phyloP scores from a whole-genome alignment of 768 basidiomycete species.

The Termitomyces sp. region DNA sequence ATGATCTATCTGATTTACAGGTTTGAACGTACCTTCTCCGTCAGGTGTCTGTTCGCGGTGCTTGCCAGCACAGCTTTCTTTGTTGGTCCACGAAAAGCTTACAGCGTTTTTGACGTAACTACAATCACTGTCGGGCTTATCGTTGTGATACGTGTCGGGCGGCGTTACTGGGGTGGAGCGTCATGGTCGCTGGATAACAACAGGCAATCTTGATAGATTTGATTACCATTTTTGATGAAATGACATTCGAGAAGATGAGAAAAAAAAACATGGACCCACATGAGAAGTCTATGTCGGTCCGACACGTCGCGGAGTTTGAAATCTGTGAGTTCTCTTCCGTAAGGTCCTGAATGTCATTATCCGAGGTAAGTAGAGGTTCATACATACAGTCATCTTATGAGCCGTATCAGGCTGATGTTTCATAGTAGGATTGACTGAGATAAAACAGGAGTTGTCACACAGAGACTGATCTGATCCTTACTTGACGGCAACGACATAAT shows the following conservation, averaged over 20 bases:
- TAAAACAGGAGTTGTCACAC: background rate
- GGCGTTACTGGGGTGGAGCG: constrained; percentile 41
- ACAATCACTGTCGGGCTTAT: constrained; percentile 41
- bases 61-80: constrained; percentile 53
- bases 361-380: background rate
- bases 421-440: background rate
- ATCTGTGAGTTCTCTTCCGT: background rate
- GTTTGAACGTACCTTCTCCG: constrained; percentile 33
- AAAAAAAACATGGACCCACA: background rate
- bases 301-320: constrained; percentile 8
- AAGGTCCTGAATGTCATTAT: background rate
- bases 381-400: no score
- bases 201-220: background rate
- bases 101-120: constrained; percentile 59
- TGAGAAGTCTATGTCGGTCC: background rate
- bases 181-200: constrained; percentile 21
- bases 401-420: background rate
- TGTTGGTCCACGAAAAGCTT: constrained; percentile 62
- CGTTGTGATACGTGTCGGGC: constrained; percentile 41
- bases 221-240: background rate
- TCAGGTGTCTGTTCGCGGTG: constrained; percentile 47
- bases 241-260: background rate
- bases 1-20: constrained; percentile 18
- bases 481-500: background rate
- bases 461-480: constrained; percentile 2